Conservation (phyloP, 352 stramenopile species). For the Phytophthora colocasiae region DNA sequence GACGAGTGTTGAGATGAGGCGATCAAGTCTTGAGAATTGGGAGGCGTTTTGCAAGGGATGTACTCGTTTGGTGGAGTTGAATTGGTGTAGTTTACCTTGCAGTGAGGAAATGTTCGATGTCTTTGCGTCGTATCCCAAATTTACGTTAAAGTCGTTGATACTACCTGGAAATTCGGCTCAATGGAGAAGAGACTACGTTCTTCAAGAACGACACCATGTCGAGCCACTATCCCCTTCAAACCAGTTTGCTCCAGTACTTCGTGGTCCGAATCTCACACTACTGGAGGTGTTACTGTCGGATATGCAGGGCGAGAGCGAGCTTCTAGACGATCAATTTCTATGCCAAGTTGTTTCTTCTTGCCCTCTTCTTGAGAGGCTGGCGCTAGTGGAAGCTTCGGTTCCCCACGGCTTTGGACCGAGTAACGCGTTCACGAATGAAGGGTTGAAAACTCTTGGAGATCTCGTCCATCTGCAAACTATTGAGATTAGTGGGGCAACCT, state of each 20-base stretch:
- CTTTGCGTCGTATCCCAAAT: slow-evolving; percentile 34
- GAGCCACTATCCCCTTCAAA: slow-evolving; percentile 28
- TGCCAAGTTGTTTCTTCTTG: slow-evolving; percentile 19
- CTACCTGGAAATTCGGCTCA: slow-evolving; percentile 43
- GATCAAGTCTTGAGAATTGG: slow-evolving; percentile 35
- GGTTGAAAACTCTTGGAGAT: slow-evolving; percentile 17
- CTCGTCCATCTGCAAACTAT: slow-evolving; percentile 22
- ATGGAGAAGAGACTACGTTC: slow-evolving; percentile 44
- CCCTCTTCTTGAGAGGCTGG: slow-evolving; percentile 23
- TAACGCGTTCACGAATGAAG: slow-evolving; percentile 30
- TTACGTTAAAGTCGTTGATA: slow-evolving; percentile 19
- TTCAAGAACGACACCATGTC: slow-evolving; percentile 33
- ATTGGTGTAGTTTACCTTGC: slow-evolving; percentile 49
- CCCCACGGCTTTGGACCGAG: slow-evolving; percentile 40
- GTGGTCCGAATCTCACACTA: slow-evolving; percentile 25
- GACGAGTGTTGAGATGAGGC: slow-evolving; percentile 36
- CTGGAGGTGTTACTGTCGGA: slow-evolving; percentile 39
- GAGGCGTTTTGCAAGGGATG: slow-evolving; percentile 39
- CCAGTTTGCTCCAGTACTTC: slow-evolving; percentile 27
- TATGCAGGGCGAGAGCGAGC: slow-evolving; percentile 28
- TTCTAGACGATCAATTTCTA: slow-evolving; percentile 39
- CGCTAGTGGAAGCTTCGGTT: slow-evolving; percentile 24
- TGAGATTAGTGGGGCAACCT: slow-evolving; percentile 31
- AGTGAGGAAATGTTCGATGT: slow-evolving; percentile 41
- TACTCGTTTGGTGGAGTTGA: slow-evolving; percentile 23